A percentile compares a stretch with the other conserved stretches of the same genome.
These are phyloP conservation scores for Microcos paniculata DNA, from an alignment of 345 rosid genomes.

Conservation along the genomic window DNA sequence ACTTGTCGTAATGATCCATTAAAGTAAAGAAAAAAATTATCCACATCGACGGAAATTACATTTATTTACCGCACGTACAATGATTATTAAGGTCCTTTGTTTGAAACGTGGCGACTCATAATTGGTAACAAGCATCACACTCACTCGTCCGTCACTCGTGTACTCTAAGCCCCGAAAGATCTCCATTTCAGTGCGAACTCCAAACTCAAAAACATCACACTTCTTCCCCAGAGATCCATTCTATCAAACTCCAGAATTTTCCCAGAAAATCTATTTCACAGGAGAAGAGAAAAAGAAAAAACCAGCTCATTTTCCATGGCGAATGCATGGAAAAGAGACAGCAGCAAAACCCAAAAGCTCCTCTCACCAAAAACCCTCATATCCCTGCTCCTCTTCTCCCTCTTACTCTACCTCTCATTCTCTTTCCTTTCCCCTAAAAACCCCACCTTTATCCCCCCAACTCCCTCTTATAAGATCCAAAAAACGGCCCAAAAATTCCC, in stretches of 20 bases:
- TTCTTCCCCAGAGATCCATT: not conserved
- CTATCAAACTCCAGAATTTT: not conserved
- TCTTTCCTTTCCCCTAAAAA: constrained; percentile 32
- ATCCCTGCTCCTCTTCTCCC: constrained; percentile 41
- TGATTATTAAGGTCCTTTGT: too few relatives aligned
- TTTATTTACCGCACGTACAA: too few relatives aligned
- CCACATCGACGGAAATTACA: too few relatives aligned
- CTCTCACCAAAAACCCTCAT: constrained; percentile 50
- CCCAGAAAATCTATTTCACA: not conserved
- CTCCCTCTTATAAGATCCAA: constrained; percentile 8
- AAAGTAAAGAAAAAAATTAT: too few relatives aligned
- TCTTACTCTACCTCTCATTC: constrained; percentile 45
- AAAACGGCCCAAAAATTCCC: constrained; percentile 13
- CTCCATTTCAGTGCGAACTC: not conserved
- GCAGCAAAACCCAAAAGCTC: constrained; percentile 41
- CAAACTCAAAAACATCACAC: not conserved
- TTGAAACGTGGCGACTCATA: too few relatives aligned
- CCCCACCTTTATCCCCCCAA: not conserved
- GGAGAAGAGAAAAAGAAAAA: too few relatives aligned
- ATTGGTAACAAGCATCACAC: too few relatives aligned
- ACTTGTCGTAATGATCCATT: too few relatives aligned
- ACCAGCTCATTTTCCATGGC: constrained; percentile 40
- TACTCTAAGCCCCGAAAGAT: not conserved
- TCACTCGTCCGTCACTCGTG: too few relatives aligned
- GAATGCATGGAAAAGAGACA: constrained; percentile 71